Base-by-base conservation (phyloP, 352 stramenopile species). In the Globisporangium spiculum region DNA sequence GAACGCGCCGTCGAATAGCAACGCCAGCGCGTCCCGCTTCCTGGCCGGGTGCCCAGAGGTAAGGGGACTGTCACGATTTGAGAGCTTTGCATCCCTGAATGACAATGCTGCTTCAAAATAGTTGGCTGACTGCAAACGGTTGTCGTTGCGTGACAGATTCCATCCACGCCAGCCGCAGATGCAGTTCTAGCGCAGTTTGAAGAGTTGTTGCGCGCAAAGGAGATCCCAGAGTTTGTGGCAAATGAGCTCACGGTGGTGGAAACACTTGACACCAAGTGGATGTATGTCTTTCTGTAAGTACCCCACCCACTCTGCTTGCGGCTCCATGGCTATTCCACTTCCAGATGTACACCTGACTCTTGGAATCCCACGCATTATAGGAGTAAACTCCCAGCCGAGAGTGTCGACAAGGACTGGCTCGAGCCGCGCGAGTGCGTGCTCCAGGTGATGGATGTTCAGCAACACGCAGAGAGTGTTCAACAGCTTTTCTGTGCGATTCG, bases 221-320 rank as follows among this genome's bases (percentile, higher is more conserved):
- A 65, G 8, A 70, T 81, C 14, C 44, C 79, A 0, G 5, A 62
- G 0, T 61, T 72, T 20, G 66, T 88, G 20, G 54, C 71, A 0
- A 74, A 83, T 2, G 81, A 93, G 38, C 53, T 93, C 4, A 75
- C 69, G 36, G 22, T 63, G 1, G 63, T 83, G 12, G 83, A 91
- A 60, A 75, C 78, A 0, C 71, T 77, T 24, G 74, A 83, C 53
- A 83, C 77, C 27, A 91, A 93, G 77, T 93, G 85, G 85, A 78
- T 84, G 59, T 90, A 90, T 68, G 61, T 78, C n/a, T 88, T 83
- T 67, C 60, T 93, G 76, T 89, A 75, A 76, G 81, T 81, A 56
- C 22, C 20, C 12, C n/a, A 1, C 26, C 3, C 27, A 26, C 14
- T 30, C 54, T 60, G 6, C 16, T 22, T 44, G 27, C 0, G 18